Conservation (phyloP, 73 alveolate genomes). For the Paramecium biaurelia region DNA sequence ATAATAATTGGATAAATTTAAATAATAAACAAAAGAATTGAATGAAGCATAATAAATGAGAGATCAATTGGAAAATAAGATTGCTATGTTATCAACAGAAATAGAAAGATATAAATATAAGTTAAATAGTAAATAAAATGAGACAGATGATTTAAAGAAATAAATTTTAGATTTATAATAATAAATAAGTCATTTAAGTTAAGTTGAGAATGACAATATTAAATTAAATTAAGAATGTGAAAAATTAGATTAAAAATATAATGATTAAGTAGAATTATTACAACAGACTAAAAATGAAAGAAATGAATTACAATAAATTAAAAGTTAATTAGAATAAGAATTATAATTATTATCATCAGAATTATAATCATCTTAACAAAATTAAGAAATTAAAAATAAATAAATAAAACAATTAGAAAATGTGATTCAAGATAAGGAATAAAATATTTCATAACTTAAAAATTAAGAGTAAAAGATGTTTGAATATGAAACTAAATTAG, state of each 20-base stretch:
- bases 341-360: not conserved
- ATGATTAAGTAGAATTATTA: not conserved
- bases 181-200: not conserved
- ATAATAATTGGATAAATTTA: not conserved
- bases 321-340: not conserved
- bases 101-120: slow-evolving; percentile 23
- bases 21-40: not conserved
- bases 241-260: not conserved
- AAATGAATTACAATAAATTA: not conserved
- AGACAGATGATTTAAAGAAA: not conserved
- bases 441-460: not conserved
- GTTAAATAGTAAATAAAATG: slow-evolving; percentile 13
- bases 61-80: slow-evolving; percentile 27
- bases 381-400: not conserved
- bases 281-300: not conserved
- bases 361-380: not conserved
- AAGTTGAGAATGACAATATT: not conserved
- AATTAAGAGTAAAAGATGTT: slow-evolving; percentile 26
- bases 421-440: not conserved
- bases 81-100: slow-evolving; percentile 46
- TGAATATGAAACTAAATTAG: slow-evolving; percentile 48
- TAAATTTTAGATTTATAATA: not conserved
- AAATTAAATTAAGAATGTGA: not conserved
- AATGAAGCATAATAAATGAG: not conserved
- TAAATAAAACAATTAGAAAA: slow-evolving; percentile 15